Evolutionary conservation across 345 rosid species (phyloP).

Genomic region (rapeseed (Brassica napus)): Da-Ae NC_063450.1:46381501-46382000

Average conservation of each 20-base stretch:
- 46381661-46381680: constrained; percentile 18
- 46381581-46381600: constrained; percentile 17
- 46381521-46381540: background rate
- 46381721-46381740: background rate
- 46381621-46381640: background rate
- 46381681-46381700: constrained; percentile 25
- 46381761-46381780: background rate
- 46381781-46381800: background rate
- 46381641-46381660: background rate
- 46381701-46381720: constrained; percentile 19
- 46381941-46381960: background rate
- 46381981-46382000: background rate
- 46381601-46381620: constrained; percentile 3
- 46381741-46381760: background rate
- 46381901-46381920: background rate
- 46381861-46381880: background rate
- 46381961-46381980: background rate
- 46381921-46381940: background rate
- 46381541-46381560: background rate
- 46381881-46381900: background rate
- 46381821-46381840: constrained; percentile 8
- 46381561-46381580: constrained; percentile 8
- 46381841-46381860: background rate
- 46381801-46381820: background rate
- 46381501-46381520: background rate